phyloP scores from a whole-genome alignment of 2,329 filamentous ascomycete species.

The Arthroderma sp. region DNA sequence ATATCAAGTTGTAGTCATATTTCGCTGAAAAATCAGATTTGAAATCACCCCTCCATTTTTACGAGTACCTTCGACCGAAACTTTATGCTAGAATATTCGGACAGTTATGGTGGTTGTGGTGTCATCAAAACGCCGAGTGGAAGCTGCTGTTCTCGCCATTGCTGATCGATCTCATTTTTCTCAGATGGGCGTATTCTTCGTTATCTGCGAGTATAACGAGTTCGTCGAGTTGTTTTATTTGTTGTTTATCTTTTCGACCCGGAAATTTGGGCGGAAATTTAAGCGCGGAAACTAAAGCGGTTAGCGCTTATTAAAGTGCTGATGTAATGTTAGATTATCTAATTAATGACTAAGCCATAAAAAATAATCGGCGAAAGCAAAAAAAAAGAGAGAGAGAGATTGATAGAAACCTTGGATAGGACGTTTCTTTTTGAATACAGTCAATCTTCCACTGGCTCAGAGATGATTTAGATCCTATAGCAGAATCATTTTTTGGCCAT shows the following conservation, averaged over 20 bases:
- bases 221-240: not conserved
- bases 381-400: not conserved
- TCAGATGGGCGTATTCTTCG: too few species aligned
- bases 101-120: not conserved
- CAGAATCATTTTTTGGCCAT: conserved; percentile 34
- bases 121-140: not conserved
- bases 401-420: not conserved
- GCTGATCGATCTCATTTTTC: too few species aligned
- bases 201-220: too few species aligned
- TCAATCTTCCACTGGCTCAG: not conserved
- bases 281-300: not conserved
- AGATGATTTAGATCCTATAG: not conserved
- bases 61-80: not conserved
- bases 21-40: not conserved
- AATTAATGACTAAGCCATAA: not conserved
- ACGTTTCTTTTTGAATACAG: not conserved
- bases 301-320: not conserved
- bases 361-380: not conserved
- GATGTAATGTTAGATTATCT: not conserved
- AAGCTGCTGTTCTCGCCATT: not conserved
- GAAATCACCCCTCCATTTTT: not conserved
- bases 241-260: not conserved
- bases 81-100: not conserved
- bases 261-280: not conserved
- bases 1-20: not conserved